Base-by-base conservation (phyloP, 768 basidiomycete species). In the Phaeolepiota aurea region DNA sequence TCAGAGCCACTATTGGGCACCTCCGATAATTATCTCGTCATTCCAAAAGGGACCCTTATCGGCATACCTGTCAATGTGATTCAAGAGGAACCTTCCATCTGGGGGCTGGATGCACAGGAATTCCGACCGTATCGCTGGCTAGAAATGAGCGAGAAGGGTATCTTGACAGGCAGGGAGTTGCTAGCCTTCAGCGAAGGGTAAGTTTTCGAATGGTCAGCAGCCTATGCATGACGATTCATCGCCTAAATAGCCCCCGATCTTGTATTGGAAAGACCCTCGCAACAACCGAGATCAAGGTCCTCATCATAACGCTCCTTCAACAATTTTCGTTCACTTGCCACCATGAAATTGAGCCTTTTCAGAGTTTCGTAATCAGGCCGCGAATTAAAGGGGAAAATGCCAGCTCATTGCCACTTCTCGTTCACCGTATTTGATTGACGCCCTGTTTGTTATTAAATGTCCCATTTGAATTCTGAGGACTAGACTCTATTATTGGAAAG, bases 71-170 rank as follows among this genome's bases (percentile, higher is more conserved):
- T 70, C 51, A 79, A 69, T 51, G 78, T 77, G 42, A 66, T 75
- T 13, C 79, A 81, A 43, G 66, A 54, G 21, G 72, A 80, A 40
- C 54, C 61, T 38, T 54, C 58, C 4, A 53, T 71, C 5, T 85
- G 83, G 82, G 82, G 82, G 3, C 49, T 65, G 4, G 77, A 83
- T 51, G 69, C 77, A 2, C 56, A 69, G 16, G 44, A 61, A 11
- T 86, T 81, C 52, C 63, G 73, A 16, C 81, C 82, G 2, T 68
- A 71, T 40, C 73, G 82, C 15, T 86, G 82, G 83, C 54, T 80
- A 9, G 65, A 69, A 37, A 59, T 58, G 42, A 64, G 58, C 35
- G 37, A 44, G 20, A 48, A 49, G 45, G 44, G 44, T 46, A 41
- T 54, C 13, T 54, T 57, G 25, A 59, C 57, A 34, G 61, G 57